Base-by-base conservation (phyloP, 164 flowering plant species). In the Hamamelis virginiana region DNA sequence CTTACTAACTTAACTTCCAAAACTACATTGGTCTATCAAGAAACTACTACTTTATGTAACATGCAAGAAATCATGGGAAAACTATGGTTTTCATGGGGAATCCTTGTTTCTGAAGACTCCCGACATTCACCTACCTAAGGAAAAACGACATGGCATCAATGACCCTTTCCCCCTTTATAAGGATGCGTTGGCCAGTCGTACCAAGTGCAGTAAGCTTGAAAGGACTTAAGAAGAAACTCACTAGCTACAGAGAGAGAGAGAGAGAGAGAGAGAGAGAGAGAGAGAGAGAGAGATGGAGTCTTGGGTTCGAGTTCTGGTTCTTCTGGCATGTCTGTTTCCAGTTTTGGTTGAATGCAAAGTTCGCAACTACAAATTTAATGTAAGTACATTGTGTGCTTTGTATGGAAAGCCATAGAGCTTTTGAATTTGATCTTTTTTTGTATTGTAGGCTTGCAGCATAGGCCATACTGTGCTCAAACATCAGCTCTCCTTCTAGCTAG, bases 281-380 rank as follows among this genome's bases (percentile, higher is more conserved):
- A 64, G 43, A 44, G 65, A 60, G 60, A 45, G 33, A 63, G 8
- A 47, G 8, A 80, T 80, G 80, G 71, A 51, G 9, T 60, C 71
- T 41, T 48, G 68, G 70, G 48, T 81, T 73, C 75, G 68, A 18
- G 43, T 72, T 64, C 46, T 76, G 55, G 9, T 77, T 66, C 56
- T 81, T 9, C 62, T 55, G 4, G 67, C 65, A 0, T 75, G 71
- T 72, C 38, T 84, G 33, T 59, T 50, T 47, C 83, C 85, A 0
- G 73, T 65, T 53, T 44, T 75, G 10, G 82, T 74, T 0, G 74
- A 82, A 55, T 65, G 78, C 67, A 69, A 64, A n/a, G 74, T 85
- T 70, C 83, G 86, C 0, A 72, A 70, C 33, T 85, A 83, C 80
- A 76, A 71, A 58, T 85, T 83, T 41, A 68, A 85, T 77, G 89